A percentile compares a stretch with the other conserved stretches of the same genome.
These are phyloP conservation scores for Leptographium flavum DNA, from an alignment of 2,329 filamentous ascomycete species.

Conservation along the genomic window DNA sequence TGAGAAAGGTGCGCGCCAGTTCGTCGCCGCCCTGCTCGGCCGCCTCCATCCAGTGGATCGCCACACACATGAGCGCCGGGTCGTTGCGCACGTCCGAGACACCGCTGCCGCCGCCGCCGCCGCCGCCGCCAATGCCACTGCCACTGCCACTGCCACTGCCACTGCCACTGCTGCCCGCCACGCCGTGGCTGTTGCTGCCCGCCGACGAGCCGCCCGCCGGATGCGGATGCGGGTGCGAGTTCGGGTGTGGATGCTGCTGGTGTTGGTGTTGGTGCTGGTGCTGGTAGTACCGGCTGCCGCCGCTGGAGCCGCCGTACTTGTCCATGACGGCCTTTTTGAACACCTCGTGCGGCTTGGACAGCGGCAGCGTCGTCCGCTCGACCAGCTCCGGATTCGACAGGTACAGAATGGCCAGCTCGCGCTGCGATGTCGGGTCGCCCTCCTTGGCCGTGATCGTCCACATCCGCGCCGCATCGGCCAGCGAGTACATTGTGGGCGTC, in stretches of 20 bases:
- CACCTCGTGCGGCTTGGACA: slow-evolving; percentile 73
- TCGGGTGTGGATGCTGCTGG: slow-evolving; percentile 1
- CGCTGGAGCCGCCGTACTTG: slow-evolving; percentile 28
- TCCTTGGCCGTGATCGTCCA: slow-evolving; percentile 90
- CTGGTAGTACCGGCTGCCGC: slow-evolving; percentile 11
- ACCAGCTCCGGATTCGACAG: slow-evolving; percentile 82
- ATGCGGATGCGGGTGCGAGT: slow-evolving; percentile 1
- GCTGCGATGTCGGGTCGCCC: slow-evolving; percentile 74
- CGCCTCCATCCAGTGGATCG: slow-evolving; percentile 93
- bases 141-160: no score
- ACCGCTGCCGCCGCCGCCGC: slow-evolving; percentile 13
- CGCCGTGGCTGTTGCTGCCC: slow-evolving; percentile 13
- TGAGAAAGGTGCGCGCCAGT: slow-evolving; percentile 67
- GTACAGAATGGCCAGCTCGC: slow-evolving; percentile 87
- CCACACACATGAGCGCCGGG: slow-evolving; percentile 80
- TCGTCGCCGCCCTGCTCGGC: slow-evolving; percentile 77
- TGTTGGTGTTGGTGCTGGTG: slow-evolving; percentile 9
- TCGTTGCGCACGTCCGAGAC: slow-evolving; percentile 52
- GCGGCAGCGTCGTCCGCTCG: slow-evolving; percentile 63
- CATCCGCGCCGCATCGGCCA: slow-evolving; percentile 75
- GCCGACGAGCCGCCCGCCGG: slow-evolving; percentile 6
- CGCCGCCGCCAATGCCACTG: no score
- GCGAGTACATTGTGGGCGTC: slow-evolving; percentile 47
- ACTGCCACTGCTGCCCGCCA: slow-evolving; percentile 11
- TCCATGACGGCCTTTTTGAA: slow-evolving; percentile 84